Evolutionary conservation across 768 basidiomycete genomes (phyloP).

Genomic region (Kwoniella sp.): DNA sequence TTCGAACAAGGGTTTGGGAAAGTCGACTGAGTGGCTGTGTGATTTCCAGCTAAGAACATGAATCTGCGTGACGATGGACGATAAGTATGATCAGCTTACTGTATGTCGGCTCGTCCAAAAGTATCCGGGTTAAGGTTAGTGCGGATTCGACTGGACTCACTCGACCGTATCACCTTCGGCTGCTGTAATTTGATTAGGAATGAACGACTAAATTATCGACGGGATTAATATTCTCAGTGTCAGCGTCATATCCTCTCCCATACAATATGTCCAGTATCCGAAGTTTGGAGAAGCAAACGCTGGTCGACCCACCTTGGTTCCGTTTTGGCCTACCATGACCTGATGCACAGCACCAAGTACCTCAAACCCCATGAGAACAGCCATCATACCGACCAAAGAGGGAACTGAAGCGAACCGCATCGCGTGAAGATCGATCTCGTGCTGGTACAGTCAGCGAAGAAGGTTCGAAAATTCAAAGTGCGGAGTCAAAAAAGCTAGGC

Average conservation of each 20-base stretch:
- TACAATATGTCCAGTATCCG: too few relatives aligned
- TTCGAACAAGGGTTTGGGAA: constrained; percentile 27
- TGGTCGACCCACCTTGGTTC: not conserved
- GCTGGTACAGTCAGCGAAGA: too few relatives aligned
- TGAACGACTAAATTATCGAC: constrained; percentile 2
- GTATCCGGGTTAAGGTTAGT: too few relatives aligned
- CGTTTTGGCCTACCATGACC: not conserved
- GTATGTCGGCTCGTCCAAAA: too few relatives aligned
- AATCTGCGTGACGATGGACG: constrained; percentile 9
- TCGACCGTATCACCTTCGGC: constrained; percentile 3
- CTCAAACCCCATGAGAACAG: not conserved
- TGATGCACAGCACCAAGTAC: not conserved
- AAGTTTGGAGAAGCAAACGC: too few relatives aligned
- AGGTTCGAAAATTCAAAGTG: too few relatives aligned
- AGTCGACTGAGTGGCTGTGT: constrained; percentile 32
- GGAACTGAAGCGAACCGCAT: not conserved
- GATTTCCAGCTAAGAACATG: constrained; percentile 26
- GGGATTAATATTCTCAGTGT: too few relatives aligned
- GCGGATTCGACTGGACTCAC: not conserved
- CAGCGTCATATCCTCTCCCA: too few relatives aligned
- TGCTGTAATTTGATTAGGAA: not conserved
- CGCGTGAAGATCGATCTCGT: too few relatives aligned
- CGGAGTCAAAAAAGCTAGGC: too few relatives aligned
- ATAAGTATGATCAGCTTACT: too few relatives aligned
- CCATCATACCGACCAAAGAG: not conserved